Evolutionary conservation across 345 rosid genomes (phyloP).

Genomic region (Dovyalis caffra): DNA sequence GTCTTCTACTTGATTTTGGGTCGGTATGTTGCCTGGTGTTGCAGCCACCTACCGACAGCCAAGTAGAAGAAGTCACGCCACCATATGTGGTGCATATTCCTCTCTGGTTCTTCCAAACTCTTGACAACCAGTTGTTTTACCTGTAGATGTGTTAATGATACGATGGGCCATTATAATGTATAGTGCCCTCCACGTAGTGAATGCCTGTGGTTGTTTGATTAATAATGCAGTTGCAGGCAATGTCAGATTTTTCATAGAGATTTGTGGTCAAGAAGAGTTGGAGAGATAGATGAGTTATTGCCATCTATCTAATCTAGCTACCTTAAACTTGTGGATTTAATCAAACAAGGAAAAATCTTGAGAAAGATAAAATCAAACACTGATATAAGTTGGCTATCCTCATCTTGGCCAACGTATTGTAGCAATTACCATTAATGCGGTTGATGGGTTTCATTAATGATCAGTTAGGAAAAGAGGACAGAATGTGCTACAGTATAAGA

Average conservation of each 20-base stretch:
- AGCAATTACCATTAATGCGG: neutral
- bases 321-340: neutral
- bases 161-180: neutral
- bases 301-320: neutral
- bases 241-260: neutral
- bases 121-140: neutral
- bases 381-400: neutral
- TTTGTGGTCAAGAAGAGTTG: slow-evolving; percentile 1
- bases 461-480: too few species aligned
- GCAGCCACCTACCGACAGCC: slow-evolving; percentile 10
- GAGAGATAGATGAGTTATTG: neutral
- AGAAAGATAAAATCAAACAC: neutral
- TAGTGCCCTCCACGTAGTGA: neutral
- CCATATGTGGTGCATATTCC: slow-evolving; percentile 8
- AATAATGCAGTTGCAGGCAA: neutral
- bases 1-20: neutral
- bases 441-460: neutral
- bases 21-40: neutral
- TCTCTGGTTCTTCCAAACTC: neutral
- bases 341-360: neutral
- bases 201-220: neutral
- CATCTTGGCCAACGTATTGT: too few species aligned
- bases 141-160: neutral
- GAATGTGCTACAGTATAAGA: too few species aligned
- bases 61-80: neutral